A percentile compares a stretch with the other conserved stretches of the same genome.
Conservation (phyloP, 2,329 filamentous ascomycete species). For the Monilinia fructicola region DNA sequence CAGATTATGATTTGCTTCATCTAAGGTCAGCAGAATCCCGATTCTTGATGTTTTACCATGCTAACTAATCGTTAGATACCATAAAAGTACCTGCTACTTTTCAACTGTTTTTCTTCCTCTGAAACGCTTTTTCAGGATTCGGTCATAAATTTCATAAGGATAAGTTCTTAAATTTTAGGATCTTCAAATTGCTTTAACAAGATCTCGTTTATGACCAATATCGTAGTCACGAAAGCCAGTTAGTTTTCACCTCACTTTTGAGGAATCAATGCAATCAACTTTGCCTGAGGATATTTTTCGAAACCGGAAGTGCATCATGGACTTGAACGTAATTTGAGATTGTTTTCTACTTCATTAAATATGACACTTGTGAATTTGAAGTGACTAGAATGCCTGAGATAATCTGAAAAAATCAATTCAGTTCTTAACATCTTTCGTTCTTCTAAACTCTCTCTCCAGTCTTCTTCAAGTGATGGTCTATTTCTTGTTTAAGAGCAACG, state of each 20-base stretch:
- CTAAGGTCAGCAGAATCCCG: rapidly evolving
- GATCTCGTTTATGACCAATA: background rate
- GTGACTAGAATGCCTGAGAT: too few species aligned
- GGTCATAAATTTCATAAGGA: background rate
- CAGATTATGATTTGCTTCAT: background rate
- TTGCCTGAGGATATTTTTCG: rapidly evolving
- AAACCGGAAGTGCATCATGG: too few species aligned
- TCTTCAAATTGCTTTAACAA: background rate
- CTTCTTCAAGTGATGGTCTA: too few species aligned
- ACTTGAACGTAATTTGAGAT: too few species aligned
- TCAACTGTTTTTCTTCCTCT: background rate
- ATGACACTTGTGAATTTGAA: background rate
- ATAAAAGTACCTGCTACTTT: background rate
- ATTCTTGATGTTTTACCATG: background rate
- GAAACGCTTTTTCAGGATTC: background rate
- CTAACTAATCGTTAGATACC: background rate
- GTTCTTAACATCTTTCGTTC: too few species aligned
- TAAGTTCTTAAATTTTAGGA: background rate
- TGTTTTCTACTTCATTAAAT: background rate
- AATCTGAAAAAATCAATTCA: background rate
- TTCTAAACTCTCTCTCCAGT: too few species aligned
- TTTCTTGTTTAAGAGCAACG: too few species aligned
- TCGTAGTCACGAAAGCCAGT: background rate
- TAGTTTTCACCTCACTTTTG: too few species aligned
- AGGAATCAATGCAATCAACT: background rate